These are phyloP conservation scores for Citrus mangshanensis DNA, from an alignment of 345 rosid genomes.

Conservation along the genomic window DNA sequence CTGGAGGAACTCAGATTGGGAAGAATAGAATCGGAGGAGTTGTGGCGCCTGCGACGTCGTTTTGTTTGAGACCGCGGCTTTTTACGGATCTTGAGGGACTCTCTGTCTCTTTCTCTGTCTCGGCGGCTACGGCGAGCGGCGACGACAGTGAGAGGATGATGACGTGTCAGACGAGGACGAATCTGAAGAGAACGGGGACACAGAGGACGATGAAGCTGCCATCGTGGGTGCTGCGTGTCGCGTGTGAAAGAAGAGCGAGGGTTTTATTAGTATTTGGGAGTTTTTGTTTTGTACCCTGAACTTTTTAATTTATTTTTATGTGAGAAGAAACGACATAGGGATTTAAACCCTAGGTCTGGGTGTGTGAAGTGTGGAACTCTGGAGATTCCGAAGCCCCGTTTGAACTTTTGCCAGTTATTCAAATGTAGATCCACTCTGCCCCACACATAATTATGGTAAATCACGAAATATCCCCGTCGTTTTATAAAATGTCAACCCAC, in stretches of 20 bases:
- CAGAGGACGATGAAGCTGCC: slow-evolving; percentile 70
- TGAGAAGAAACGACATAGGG: too few species aligned
- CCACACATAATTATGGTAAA: too few species aligned
- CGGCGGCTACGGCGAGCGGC: slow-evolving; percentile 45
- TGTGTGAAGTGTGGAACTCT: too few species aligned
- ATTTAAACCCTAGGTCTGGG: too few species aligned
- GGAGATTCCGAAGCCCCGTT: too few species aligned
- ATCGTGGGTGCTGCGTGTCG: slow-evolving; percentile 21
- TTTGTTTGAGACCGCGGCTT: slow-evolving; percentile 52
- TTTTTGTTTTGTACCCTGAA: neutral
- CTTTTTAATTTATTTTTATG: too few species aligned
- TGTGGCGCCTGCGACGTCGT: slow-evolving; percentile 61
- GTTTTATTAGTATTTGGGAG: neutral
- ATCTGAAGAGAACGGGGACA: slow-evolving; percentile 34
- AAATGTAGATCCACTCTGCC: too few species aligned
- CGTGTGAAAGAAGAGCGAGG: neutral
- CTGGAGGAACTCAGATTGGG: slow-evolving; percentile 56
- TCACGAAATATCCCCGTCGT: too few species aligned
- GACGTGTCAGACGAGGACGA: slow-evolving; percentile 54
- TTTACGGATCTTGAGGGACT: slow-evolving; percentile 71
- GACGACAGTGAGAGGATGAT: slow-evolving; percentile 47
- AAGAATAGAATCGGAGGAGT: slow-evolving; percentile 44
- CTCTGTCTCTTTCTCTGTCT: slow-evolving; percentile 38
- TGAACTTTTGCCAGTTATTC: too few species aligned
- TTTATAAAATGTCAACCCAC: too few species aligned